These are phyloP conservation scores for Nitzschia inconspicua DNA, from an alignment of 108 stramenopile species.

Conservation along the genomic window DNA sequence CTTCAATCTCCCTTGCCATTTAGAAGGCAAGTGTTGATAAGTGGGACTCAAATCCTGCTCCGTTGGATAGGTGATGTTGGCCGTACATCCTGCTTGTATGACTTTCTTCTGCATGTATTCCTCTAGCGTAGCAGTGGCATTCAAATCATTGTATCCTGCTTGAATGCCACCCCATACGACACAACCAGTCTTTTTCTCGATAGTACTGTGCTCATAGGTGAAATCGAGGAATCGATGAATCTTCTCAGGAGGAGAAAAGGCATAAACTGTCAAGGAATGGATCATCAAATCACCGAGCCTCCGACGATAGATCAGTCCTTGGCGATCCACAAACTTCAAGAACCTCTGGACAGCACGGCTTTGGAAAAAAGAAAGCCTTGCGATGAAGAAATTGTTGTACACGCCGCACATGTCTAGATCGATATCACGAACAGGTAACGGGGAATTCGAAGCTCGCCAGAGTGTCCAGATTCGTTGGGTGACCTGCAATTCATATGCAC, in stretches of 20 bases:
- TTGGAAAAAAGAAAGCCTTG: constrained; percentile 54
- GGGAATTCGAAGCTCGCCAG: constrained; percentile 18
- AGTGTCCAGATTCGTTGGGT: constrained; percentile 39
- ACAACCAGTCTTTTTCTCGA: constrained; percentile 37
- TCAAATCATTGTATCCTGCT: constrained; percentile 47
- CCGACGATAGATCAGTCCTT: constrained; percentile 63
- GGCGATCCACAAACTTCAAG: constrained; percentile 55
- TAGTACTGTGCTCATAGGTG: constrained; percentile 69
- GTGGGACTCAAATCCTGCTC: constrained; percentile 29
- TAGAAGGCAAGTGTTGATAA: constrained; percentile 24
- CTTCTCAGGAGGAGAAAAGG: constrained; percentile 47
- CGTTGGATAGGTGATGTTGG: background rate
- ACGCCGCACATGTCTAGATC: constrained; percentile 53
- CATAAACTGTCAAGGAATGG: constrained; percentile 65
- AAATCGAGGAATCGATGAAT: constrained; percentile 81
- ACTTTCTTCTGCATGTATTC: constrained; percentile 21
- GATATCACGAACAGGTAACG: constrained; percentile 27
- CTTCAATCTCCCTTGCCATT: constrained; percentile 3
- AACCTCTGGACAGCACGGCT: constrained; percentile 41
- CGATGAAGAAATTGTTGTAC: constrained; percentile 82
- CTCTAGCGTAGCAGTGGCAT: constrained; percentile 22
- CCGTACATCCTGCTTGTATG: constrained; percentile 8
- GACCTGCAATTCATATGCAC: constrained; percentile 56
- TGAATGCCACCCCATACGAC: constrained; percentile 54
- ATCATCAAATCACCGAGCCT: constrained; percentile 76